Conservation (phyloP, 2,329 filamentous ascomycete genomes). For the Penicillium sclerotigenum region DNA sequence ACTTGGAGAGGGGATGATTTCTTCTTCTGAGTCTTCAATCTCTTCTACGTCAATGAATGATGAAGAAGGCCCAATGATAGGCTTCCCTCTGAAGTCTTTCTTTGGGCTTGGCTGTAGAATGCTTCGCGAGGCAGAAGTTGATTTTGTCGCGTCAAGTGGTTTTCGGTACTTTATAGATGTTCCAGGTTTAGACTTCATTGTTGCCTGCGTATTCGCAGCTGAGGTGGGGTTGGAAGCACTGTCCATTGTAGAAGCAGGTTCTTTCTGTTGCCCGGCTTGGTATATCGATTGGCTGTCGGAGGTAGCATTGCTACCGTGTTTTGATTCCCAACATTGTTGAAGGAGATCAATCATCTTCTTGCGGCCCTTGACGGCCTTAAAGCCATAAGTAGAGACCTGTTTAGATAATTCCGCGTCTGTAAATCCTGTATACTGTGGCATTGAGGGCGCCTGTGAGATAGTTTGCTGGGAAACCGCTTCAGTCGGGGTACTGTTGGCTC, state of each 20-base stretch:
- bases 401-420: constrained; percentile 62
- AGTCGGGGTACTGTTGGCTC: not conserved
- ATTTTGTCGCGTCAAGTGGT: not conserved
- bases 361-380: constrained; percentile 68
- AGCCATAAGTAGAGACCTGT: constrained; percentile 63
- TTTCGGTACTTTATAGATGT: not conserved
- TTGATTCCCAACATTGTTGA: constrained; percentile 67
- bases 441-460: constrained; percentile 18
- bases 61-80: not conserved
- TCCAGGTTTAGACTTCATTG: constrained; percentile 4
- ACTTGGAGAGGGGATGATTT: constrained; percentile 30
- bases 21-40: constrained; percentile 40
- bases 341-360: constrained; percentile 68
- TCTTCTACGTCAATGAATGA: constrained; percentile 34
- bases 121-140: not conserved
- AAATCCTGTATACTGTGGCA: constrained; percentile 60
- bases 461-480: not conserved
- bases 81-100: not conserved
- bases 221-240: not conserved
- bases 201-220: constrained; percentile 11
- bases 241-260: not conserved
- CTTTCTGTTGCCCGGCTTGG: not conserved
- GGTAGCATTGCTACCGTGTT: constrained; percentile 35
- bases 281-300: not conserved
- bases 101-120: constrained; percentile 1